Evolutionary conservation across 257 asterid species (phyloP).

Genomic region (Eustoma russellianum): DNA sequence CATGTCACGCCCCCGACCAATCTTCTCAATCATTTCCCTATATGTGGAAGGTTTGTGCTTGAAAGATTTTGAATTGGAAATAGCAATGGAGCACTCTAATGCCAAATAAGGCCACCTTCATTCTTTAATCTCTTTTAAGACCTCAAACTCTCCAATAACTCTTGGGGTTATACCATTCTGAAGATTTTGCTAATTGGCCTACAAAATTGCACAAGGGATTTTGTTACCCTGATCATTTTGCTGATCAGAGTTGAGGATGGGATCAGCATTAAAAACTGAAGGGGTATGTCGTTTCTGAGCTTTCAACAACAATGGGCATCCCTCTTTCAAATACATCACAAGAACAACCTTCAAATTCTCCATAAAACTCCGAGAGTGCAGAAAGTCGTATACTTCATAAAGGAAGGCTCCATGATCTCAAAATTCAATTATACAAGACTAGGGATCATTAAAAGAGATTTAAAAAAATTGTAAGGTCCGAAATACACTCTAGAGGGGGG

Average conservation of each 20-base stretch:
- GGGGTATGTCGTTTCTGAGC: conserved; percentile 52
- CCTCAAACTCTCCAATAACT: conserved; percentile 46
- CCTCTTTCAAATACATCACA: conserved; percentile 57
- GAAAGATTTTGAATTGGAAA: conserved; percentile 49
- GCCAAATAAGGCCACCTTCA: conserved; percentile 40
- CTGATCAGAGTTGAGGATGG: conserved; percentile 15
- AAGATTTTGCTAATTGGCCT: conserved; percentile 1
- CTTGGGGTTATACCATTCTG: conserved; percentile 17
- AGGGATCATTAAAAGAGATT: too few species aligned
- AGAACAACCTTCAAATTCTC: not conserved
- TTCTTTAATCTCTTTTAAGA: conserved; percentile 39
- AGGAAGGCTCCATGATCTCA: too few species aligned
- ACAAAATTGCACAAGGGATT: too few species aligned
- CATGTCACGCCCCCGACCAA: conserved; percentile 45
- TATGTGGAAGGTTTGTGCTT: conserved; percentile 70
- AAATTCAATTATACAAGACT: too few species aligned
- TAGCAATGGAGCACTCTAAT: conserved; percentile 52
- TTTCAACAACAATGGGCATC: conserved; percentile 55
- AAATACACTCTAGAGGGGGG: too few species aligned
- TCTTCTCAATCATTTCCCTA: conserved; percentile 57
- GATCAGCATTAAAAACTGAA: conserved; percentile 46
- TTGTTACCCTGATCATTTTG: not conserved
- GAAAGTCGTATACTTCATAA: too few species aligned
- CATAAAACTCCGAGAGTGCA: not conserved
- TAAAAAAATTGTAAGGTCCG: too few species aligned